Evolutionary conservation across 2,329 filamentous ascomycete species (phyloP), one percentile per base, ranked within the genome.

Genomic region (Tetracladium maxilliforme): DNA sequence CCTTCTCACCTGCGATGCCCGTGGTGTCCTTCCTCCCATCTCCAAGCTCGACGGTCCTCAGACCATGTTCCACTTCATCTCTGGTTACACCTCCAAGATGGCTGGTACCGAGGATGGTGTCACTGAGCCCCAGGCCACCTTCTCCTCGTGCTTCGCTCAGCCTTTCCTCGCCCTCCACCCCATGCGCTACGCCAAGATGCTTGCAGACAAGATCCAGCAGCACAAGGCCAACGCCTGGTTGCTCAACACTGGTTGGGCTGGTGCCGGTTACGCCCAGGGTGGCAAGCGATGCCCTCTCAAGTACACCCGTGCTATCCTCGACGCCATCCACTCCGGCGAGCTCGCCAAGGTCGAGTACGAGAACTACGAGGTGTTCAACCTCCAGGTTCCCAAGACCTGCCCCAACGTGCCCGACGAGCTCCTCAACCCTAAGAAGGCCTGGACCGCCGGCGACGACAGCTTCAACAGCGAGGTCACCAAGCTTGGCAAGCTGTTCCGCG

Each of bases 31-130:
- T 29, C 90, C 90, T 29, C 90, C 90, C 24, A 95, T 98, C 59
- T 94, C 84, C 45, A 95, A 95, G 69, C 78, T 98, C 51, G 74
- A 79, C 64, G 71, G 78, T 37, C 73, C 82, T 45, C 90, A 95
- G 64, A 93, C 84, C 54, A 95, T 98, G 87, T 98, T 95, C 77
- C 90, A 98, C 70, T 98, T 98, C 74, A 98, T 98, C 59, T 92
- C 82, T 11, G 90, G 90, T 43, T 98, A 98, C 70, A 98, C 90
- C 36, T 95, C 87, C 49, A 98, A 98, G 76, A 98, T 98, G 90
- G 90, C 90, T 37, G 90, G 90, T 47, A 98, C 90, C 17, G 90
- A 98, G 62, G 83, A 94, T 38, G 90, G 90, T 47, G 74, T 98
- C 37, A 92, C 81, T 7, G 90, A 98, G 61, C 90, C 90, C 37